Percentiles rank a stretch among this genome's conserved stretches.
phyloP scores from a whole-genome alignment of 2,329 filamentous ascomycete genomes.

The Rhexocercosporidium sp. region DNA sequence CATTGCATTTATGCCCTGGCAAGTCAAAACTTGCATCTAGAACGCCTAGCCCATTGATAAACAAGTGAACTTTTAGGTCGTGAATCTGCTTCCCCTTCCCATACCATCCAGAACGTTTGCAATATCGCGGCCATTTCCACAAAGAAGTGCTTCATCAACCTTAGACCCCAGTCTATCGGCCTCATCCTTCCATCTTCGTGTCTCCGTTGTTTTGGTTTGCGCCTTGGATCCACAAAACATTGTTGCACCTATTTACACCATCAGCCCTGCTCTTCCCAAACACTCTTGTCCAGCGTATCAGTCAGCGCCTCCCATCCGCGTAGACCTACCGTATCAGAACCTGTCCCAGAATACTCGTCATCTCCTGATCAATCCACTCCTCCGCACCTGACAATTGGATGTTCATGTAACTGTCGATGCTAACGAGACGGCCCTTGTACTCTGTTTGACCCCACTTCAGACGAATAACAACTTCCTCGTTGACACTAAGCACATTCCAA shows the following conservation, averaged over 20 bases:
- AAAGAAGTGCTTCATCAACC: not conserved
- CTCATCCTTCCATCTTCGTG: constrained; percentile 60
- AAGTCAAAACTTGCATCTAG: constrained; percentile 30
- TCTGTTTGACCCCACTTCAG: constrained; percentile 98
- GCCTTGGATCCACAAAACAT: constrained; percentile 88
- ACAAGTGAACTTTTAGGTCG: constrained; percentile 31
- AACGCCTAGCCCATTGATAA: constrained; percentile 38
- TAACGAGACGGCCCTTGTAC: constrained; percentile 92
- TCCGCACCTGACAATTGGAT: constrained; percentile 89
- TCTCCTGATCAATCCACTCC: constrained; percentile 89
- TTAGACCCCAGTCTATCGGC: not conserved
- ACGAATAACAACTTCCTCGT: constrained; percentile 87
- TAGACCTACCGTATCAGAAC: constrained; percentile 81
- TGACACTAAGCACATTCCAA: constrained; percentile 63
- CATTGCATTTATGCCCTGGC: constrained; percentile 31
- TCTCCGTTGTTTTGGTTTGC: constrained; percentile 59
- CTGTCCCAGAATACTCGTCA: constrained; percentile 83
- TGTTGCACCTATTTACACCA: constrained; percentile 74
- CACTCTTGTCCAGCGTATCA: not conserved
- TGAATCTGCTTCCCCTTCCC: constrained; percentile 7
- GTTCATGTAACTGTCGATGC: constrained; percentile 99
- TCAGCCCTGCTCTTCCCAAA: constrained; percentile 4
- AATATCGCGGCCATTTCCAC: constrained; percentile 2
- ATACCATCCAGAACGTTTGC: constrained; percentile 13
- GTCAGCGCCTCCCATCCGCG: not conserved